Evolutionary conservation across 192 early-diverging fungal species (phyloP), one percentile per base, ranked within the genome.

Genomic region (Linnemannia schmuckeri): DNA sequence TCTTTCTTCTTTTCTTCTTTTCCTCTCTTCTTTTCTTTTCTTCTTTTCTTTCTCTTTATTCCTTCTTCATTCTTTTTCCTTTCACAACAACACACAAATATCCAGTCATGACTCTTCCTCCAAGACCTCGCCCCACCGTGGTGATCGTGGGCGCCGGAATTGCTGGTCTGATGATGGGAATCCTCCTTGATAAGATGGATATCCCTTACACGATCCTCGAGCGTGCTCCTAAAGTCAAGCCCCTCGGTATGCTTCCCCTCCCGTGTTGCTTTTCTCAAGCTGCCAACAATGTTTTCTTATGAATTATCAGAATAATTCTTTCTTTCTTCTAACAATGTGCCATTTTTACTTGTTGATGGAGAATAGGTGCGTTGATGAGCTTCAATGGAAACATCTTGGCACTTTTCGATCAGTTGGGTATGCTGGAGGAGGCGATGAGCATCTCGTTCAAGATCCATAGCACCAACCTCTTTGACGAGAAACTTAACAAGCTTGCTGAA

Each of bases 351-450:
- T 17, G 69, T 10, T 40, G 18, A 20, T 78, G 41, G 44, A 24
- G 15, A 55, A 33, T 72, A 82, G 81, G 81, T 30, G 74, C 81
- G 18, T 47, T 82, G 57, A 71, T 82, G 75, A 49, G 69, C 20
- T 42, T 82, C 30, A 82, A 77, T 30, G 81, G 70, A 13, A 77
- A 77, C 33, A 77, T 82, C 24, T 27, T 82, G n/a, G 75, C 81
- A 4, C 75, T 77, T 15, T 77, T 82, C 72, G 81, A 82, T n/a
- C 81, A 82, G 24, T 35, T 82, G 15, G 75, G 75, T 1, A n/a
- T 82, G 20, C 77, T 66, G 27, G 81, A 82, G 0, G 81, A 82
- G 7, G 54, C 77, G 1, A 73, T 61, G 55, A 52, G 68, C 20
- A 72, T 82, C 55, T 40, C 75, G 30, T 77, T 82, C 38, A 55